Percentiles rank a stretch among this genome's conserved stretches.
Conservation (phyloP, 768 basidiomycete genomes). For the Hygrocybe coccinea region DNA sequence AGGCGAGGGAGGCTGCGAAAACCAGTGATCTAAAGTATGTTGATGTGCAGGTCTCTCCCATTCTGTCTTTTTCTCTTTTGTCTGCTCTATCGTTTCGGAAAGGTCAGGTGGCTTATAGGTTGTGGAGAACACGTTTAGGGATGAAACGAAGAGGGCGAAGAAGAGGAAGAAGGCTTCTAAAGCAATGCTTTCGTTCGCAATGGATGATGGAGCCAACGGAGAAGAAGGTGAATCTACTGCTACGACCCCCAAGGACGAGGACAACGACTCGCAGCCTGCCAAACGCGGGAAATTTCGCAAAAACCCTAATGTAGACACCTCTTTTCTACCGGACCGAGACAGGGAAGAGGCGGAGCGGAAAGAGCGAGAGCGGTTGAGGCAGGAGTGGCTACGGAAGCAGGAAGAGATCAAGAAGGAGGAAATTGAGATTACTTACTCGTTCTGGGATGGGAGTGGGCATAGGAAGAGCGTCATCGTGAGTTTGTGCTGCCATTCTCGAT, state of each 20-base stretch:
- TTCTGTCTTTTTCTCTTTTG: slow-evolving; percentile 19
- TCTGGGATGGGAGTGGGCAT: slow-evolving; percentile 98
- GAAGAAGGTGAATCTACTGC: slow-evolving; percentile 34
- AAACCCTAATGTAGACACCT: slow-evolving; percentile 95
- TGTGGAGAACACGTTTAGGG: slow-evolving; percentile 84
- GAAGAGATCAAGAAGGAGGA: slow-evolving; percentile 61
- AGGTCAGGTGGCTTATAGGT: slow-evolving; percentile 59
- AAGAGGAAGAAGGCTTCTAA: slow-evolving; percentile 91
- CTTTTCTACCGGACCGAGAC: slow-evolving; percentile 96
- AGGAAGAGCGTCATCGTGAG: slow-evolving; percentile 84
- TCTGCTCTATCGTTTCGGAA: slow-evolving; percentile 11
- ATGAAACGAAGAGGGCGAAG: slow-evolving; percentile 79
- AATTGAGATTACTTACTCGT: slow-evolving; percentile 93
- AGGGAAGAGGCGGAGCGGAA: slow-evolving; percentile 89
- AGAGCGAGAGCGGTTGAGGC: slow-evolving; percentile 81
- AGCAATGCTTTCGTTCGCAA: slow-evolving; percentile 84
- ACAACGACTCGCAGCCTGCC: slow-evolving; percentile 42
- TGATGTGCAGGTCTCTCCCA: slow-evolving; percentile 2
- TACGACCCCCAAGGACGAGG: slow-evolving; percentile 35
- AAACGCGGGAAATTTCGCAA: slow-evolving; percentile 85
- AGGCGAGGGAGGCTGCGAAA: slow-evolving; percentile 81
- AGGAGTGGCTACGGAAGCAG: slow-evolving; percentile 81
- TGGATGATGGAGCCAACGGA: slow-evolving; percentile 73
- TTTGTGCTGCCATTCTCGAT: slow-evolving; percentile 10
- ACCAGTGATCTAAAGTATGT: slow-evolving; percentile 86